Evolutionary conservation across 306 rosid species (phyloP).

Genomic region (Lithocarpus polystachyus): DNA sequence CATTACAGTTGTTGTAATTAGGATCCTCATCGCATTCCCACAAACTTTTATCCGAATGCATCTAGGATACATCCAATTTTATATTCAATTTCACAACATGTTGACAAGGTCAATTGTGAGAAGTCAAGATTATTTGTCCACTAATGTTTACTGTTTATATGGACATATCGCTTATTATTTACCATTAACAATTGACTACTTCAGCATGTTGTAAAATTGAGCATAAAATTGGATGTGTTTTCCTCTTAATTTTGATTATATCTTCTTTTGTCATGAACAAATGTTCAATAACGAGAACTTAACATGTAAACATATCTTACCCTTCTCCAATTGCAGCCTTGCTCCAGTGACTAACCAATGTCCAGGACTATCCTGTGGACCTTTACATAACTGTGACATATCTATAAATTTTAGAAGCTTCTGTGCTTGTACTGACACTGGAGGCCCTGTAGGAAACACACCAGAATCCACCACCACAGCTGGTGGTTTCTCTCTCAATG

Average conservation of each 20-base stretch:
- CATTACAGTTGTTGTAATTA: too few species aligned
- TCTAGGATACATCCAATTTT: too few species aligned
- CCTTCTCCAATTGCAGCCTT: conserved; percentile 65
- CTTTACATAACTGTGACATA: conserved; percentile 54
- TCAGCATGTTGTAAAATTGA: too few species aligned
- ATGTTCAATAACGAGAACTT: conserved; percentile 69
- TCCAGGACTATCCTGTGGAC: conserved; percentile 83
- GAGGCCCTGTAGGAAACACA: conserved; percentile 80
- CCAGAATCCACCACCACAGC: conserved; percentile 67
- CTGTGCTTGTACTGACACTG: conserved; percentile 53
- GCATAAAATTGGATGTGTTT: too few species aligned
- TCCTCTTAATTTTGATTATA: background rate
- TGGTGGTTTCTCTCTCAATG: conserved; percentile 32
- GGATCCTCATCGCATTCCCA: too few species aligned
- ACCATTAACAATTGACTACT: too few species aligned
- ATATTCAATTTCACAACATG: too few species aligned
- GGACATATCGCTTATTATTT: too few species aligned
- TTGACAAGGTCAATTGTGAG: too few species aligned
- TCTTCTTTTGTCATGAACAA: conserved; percentile 6
- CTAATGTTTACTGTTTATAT: too few species aligned
- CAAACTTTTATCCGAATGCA: too few species aligned
- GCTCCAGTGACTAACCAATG: conserved; percentile 93
- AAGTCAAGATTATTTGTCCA: too few species aligned
- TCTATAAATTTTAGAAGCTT: conserved; percentile 77
- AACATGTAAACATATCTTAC: conserved; percentile 67